Evolutionary conservation across 352 stramenopile species (phyloP).

Genomic region (Phytopythium boreale): DNA sequence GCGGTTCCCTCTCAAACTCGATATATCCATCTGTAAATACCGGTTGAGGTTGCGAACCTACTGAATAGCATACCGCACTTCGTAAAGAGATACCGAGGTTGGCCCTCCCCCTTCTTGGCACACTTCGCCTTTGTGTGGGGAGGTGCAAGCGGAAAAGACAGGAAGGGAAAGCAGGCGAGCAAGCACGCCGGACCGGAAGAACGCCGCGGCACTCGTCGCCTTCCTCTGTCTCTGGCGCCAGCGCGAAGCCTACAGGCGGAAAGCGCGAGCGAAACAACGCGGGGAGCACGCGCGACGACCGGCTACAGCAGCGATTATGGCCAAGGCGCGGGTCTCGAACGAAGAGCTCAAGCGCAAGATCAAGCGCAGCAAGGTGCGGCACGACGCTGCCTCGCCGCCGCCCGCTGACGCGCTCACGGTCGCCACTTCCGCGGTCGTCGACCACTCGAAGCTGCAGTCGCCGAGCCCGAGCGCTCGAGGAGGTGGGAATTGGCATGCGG

Average conservation of each 20-base stretch:
- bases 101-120: slow-evolving; percentile 2
- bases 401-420: slow-evolving; percentile 15
- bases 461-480: slow-evolving; percentile 42
- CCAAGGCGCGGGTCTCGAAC: slow-evolving; percentile 52
- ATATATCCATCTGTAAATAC: background rate
- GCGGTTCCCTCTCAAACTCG: background rate
- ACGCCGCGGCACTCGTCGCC: background rate
- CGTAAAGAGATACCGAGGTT: background rate
- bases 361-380: slow-evolving; percentile 52
- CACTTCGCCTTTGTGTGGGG: slow-evolving; percentile 5
- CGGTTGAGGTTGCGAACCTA: background rate
- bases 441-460: slow-evolving; percentile 40
- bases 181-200: background rate
- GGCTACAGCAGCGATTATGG: slow-evolving; percentile 22
- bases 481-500: slow-evolving; percentile 4
- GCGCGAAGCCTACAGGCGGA: slow-evolving; percentile 6
- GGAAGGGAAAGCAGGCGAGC: background rate
- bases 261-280: background rate
- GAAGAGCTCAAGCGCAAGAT: slow-evolving; percentile 70
- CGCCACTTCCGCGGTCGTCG: slow-evolving; percentile 13
- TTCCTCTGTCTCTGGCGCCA: background rate
- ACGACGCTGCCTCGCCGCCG: slow-evolving; percentile 24
- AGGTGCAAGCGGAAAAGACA: slow-evolving; percentile 7
- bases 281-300: background rate
- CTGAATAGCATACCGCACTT: background rate